Evolutionary conservation across 2,329 filamentous ascomycete species (phyloP).

Genomic region (Sporothrix euskadiensis): DNA sequence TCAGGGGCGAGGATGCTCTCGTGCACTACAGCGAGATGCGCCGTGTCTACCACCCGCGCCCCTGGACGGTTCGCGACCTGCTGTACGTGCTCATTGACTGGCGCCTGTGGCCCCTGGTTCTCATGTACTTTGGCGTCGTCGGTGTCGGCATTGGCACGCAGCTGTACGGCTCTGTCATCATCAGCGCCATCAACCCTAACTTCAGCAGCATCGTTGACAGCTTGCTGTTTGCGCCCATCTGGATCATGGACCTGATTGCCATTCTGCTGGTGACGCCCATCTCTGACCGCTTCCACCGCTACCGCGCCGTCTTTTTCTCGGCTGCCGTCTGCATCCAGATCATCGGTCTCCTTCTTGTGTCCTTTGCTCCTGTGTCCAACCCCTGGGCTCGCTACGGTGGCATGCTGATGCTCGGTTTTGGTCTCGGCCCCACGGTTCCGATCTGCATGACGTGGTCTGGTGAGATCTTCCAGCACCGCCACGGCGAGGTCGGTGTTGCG

Average conservation of each 20-base stretch:
- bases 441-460: constrained; percentile 94
- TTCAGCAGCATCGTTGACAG: constrained; percentile 75
- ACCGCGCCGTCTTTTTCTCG: constrained; percentile 80
- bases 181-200: constrained; percentile 70
- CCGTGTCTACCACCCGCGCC: constrained; percentile 72
- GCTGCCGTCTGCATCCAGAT: constrained; percentile 77
- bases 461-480: constrained; percentile 84
- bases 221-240: constrained; percentile 85
- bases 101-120: constrained; percentile 79
- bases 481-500: constrained; percentile 88
- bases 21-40: constrained; percentile 82
- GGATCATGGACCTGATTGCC: constrained; percentile 90
- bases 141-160: constrained; percentile 90
- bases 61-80: constrained; percentile 74
- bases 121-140: constrained; percentile 96
- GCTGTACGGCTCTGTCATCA: constrained; percentile 84
- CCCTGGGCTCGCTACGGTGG: constrained; percentile 86
- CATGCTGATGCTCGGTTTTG: constrained; percentile 86
- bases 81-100: constrained; percentile 74
- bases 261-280: constrained; percentile 83
- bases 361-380: constrained; percentile 64
- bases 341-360: constrained; percentile 74
- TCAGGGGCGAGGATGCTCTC: constrained; percentile 73
- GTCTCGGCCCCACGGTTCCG: constrained; percentile 84
- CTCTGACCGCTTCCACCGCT: constrained; percentile 80